Percentiles rank a stretch among this genome's conserved stretches.
These are phyloP conservation scores for Pichia scutulata DNA, from an alignment of 805 yeast species.

Conservation along the genomic window DNA sequence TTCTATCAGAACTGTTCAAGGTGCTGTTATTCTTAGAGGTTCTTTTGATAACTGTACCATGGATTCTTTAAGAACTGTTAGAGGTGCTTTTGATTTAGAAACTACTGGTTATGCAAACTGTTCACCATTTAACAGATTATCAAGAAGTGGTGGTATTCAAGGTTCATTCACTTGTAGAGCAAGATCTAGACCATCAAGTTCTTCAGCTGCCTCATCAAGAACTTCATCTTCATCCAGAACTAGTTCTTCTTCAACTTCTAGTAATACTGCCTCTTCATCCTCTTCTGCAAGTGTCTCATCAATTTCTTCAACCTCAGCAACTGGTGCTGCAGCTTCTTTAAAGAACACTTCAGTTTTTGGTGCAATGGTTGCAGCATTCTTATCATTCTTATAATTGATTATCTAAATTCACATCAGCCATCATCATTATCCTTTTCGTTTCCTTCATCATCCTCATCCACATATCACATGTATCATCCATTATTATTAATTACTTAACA, in stretches of 20 bases:
- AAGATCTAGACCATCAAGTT: conserved; percentile 45
- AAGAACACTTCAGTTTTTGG: conserved; percentile 37
- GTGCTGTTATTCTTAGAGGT: conserved; percentile 82
- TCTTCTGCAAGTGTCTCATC: conserved; percentile 15
- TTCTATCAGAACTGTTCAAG: conserved; percentile 65
- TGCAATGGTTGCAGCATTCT: conserved; percentile 41
- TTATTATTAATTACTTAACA: too few relatives aligned
- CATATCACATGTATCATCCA: neutral
- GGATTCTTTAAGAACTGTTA: conserved; percentile 64
- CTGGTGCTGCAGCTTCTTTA: conserved; percentile 6
- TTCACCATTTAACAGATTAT: conserved; percentile 60
- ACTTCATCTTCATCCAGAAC: conserved; percentile 21
- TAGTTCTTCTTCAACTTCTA: conserved; percentile 18
- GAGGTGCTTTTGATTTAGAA: conserved; percentile 86
- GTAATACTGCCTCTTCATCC: conserved; percentile 28
- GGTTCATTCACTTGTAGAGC: conserved; percentile 84
- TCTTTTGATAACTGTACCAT: conserved; percentile 73
- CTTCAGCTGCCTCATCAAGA: conserved; percentile 26
- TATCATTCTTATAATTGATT: conserved; percentile 40
- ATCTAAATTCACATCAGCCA: too few relatives aligned
- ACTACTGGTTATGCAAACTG: conserved; percentile 77
- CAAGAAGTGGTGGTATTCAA: conserved; percentile 74
- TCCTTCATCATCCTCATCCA: neutral
- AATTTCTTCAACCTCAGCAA: neutral
- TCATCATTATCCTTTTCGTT: neutral